A percentile compares a stretch with the other conserved stretches of the same genome.
Evolutionary conservation across 106 monocot species (phyloP).

Genomic region (Dendrobium huoshanense): DNA sequence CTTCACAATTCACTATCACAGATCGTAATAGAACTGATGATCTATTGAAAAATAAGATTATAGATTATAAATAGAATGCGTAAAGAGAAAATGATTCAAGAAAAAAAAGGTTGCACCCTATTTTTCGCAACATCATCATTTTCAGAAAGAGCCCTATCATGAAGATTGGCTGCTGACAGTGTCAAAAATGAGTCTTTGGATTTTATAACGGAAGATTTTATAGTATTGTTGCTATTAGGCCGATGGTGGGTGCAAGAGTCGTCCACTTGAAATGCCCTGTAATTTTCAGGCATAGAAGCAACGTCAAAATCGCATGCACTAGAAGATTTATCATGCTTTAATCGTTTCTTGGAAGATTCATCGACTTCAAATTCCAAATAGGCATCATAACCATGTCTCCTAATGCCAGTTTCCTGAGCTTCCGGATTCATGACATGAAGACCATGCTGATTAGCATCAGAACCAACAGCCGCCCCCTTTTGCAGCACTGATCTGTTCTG

Average conservation of each 20-base stretch:
- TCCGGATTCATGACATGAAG: constrained; percentile 9
- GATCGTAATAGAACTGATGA: not conserved
- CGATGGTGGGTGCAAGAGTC: constrained; percentile 1
- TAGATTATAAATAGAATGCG: not conserved
- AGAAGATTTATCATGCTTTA: constrained; percentile 24
- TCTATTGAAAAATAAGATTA: not conserved
- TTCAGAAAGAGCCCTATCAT: constrained; percentile 13
- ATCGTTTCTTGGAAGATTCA: constrained; percentile 18
- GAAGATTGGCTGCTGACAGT: constrained; percentile 3
- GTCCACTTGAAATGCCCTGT: not conserved
- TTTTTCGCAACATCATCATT: constrained; percentile 7
- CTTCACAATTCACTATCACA: not conserved
- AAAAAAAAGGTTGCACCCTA: constrained; percentile 7
- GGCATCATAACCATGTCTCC: constrained; percentile 5
- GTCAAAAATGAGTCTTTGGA: not conserved
- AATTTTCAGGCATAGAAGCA: constrained; percentile 8
- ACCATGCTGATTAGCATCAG: not conserved
- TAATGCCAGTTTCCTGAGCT: constrained; percentile 9
- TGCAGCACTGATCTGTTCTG: constrained; percentile 15
- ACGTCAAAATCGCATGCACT: not conserved
- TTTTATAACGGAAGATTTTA: no score
- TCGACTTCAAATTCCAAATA: constrained; percentile 7
- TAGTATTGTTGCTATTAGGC: not conserved
- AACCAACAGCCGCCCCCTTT: constrained; percentile 12
- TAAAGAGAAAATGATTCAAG: not conserved